Evolutionary conservation across 1,284 basidiomycete genomes (phyloP), one percentile per base, ranked within the genome.

Genomic region (Trametes polyzona): DNA sequence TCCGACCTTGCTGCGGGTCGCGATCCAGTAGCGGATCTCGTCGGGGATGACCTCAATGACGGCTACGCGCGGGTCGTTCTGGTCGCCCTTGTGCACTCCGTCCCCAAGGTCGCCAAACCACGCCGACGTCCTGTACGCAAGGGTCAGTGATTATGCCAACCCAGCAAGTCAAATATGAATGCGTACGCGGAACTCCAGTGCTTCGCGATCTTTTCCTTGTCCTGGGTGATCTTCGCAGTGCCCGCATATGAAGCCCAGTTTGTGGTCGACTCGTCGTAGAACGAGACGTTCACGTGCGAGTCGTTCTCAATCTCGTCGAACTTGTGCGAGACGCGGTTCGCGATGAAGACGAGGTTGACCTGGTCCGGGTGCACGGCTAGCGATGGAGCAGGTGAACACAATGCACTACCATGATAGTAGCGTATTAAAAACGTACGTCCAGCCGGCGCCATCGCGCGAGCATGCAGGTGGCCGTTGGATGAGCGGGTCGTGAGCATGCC

Each of bases 71-170:
- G 93, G 92, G 64, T 97, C 95, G 55, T 83, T 78, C 52, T 82
- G 81, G 67, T 90, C 84, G 30, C 95, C 95, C 61, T 87, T 92
- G 73, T 95, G 92, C 16, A 90, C 75, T n/a, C 91, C 92, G 65
- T 96, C 95, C 44, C 87, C 87, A 59, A 95, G 78, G 70, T 96
- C 88, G 19, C 91, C 92, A 68, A 96, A 96, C 83, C 93, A 96
- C 0, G 88, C 90, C 11, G 85, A 75, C 40, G 83, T 77, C 3
- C 88, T 90, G 3, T 16, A 24, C 0, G 40, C 19, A 0, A 11
- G 9, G 30, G 51, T n/a, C n/a, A n/a, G n/a, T n/a, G n/a, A n/a
- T 19, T 27, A 0, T 21, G 23, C 26, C 23, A 44, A 21, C 7
- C 17, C 16, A 12, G 10, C 11, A 19, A n/a, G n/a, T n/a, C n/a